Percentiles rank a stretch among this genome's conserved stretches.
Evolutionary conservation across 2,329 filamentous ascomycete species (phyloP).

Genomic region (Penicillium sp.): DNA sequence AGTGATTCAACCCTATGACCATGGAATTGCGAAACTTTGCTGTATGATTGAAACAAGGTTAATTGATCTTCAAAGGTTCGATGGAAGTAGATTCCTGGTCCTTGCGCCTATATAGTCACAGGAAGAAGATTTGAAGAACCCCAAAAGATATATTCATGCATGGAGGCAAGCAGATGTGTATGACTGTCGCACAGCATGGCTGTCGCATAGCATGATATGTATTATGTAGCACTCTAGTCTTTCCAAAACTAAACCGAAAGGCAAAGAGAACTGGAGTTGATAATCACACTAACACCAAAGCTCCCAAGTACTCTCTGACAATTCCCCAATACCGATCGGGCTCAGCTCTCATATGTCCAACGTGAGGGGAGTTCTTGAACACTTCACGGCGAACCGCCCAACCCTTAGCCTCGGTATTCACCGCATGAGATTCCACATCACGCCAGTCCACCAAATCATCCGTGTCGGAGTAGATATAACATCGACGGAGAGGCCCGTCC

Average conservation of each 20-base stretch:
- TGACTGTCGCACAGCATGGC: background rate
- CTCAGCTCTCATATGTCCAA: constrained; percentile 40
- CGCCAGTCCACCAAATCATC: constrained; percentile 38
- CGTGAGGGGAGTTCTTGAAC: constrained; percentile 40
- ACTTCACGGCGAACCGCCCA: constrained; percentile 36
- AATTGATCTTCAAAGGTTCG: background rate
- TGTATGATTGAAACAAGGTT: background rate
- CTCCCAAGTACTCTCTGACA: constrained; percentile 27
- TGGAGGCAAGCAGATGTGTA: background rate
- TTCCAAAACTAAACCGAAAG: background rate
- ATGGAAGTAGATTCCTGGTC: background rate
- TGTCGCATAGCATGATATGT: background rate
- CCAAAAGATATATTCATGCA: too few relatives aligned
- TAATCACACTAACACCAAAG: background rate
- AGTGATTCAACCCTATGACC: constrained; percentile 15
- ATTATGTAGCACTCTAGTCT: background rate
- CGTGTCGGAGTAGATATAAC: constrained; percentile 42
- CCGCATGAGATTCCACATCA: constrained; percentile 40
- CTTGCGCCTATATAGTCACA: background rate
- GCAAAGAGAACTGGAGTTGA: background rate
- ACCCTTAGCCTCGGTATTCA: constrained; percentile 30
- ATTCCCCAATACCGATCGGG: constrained; percentile 42
- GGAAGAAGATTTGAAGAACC: background rate
- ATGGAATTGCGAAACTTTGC: constrained; percentile 6
- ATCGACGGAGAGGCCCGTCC: constrained; percentile 22